Base-by-base conservation (phyloP, 2,329 filamentous ascomycete genomes). In the Eutypella sp. region DNA sequence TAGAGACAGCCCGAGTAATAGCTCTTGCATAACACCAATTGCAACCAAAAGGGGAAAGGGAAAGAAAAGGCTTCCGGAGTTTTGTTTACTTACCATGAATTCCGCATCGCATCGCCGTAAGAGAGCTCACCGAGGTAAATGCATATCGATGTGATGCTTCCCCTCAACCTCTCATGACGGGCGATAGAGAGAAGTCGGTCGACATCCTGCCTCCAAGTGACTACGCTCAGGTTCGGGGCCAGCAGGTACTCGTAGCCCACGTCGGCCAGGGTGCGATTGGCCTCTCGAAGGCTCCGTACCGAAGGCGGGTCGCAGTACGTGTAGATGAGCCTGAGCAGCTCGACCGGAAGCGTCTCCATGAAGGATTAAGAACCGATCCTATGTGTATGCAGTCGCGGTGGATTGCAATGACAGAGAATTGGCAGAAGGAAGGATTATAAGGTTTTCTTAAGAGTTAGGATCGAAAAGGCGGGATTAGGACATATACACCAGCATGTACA, bases 171-270 rank as follows among this genome's bases (percentile, higher is more conserved):
- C 33, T 67, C 63, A 49, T 73, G 64, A 43, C 59, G 57, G 15
- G 73, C 69, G 46, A 78, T 72, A 41, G 60, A 61, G 46, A 69
- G 64, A 18, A 78, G 63, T 15, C 71, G 66, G 38, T 64, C 60
- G 36, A 72, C 64, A 51, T 76, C 73, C 53, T 72, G 63, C 43
- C 68, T 66, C 67, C 71, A 75, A 42, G 67, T 66, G 39, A 74
- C 57, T 16, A 66, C 65, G 20, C 59, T 63, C 56, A 78, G 74
- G 44, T 60, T 51, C 3, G 67, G 53, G n/a, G 61, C 55, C 22
- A 75, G 52, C 47, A 75, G 58, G 47, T 67, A 71, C 20, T 71
- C 66, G 48, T 69, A 69, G 44, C 71, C 71, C 3, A 72, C 58
- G 24, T 67, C 63, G 33, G 71, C 70, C 31, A 70, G 57, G 22